A percentile compares a stretch with the other conserved stretches of the same genome.
These are phyloP conservation scores for Macrotyloma uniflorum DNA, from an alignment of 306 rosid genomes.

Conservation along the genomic window DNA sequence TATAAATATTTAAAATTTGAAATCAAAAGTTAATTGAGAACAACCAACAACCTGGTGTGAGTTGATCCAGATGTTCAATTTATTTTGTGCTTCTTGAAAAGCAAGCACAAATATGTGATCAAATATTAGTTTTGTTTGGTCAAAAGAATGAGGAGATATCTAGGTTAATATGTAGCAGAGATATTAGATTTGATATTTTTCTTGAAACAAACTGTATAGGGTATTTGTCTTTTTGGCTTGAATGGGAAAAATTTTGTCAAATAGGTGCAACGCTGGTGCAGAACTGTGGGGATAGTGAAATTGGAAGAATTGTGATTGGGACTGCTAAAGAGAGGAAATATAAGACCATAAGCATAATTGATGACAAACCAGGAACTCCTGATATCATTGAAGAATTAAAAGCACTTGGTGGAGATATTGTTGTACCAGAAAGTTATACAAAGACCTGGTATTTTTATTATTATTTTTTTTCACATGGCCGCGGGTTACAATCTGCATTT, in stretches of 20 bases:
- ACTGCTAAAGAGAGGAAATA: constrained; percentile 18
- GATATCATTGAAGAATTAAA: constrained; percentile 25
- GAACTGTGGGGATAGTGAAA: constrained; percentile 20
- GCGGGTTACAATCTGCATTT: not conserved
- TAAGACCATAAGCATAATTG: constrained; percentile 18
- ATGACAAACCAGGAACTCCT: not conserved
- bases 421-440: constrained; percentile 30
- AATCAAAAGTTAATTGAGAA: too few species aligned
- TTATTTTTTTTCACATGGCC: too few species aligned
- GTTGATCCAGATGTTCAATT: not conserved
- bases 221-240: not conserved
- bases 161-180: not conserved
- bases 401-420: constrained; percentile 32
- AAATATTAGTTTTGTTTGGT: not conserved
- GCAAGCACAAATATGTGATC: not conserved
- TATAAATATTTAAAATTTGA: too few species aligned
- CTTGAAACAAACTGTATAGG: not conserved
- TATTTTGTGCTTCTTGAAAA: not conserved
- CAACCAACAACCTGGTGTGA: too few species aligned
- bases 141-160: not conserved
- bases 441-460: not conserved
- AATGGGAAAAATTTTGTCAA: not conserved
- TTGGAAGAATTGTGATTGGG: constrained; percentile 17
- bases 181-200: not conserved
- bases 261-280: constrained; percentile 32